Percentiles rank a stretch among this genome's conserved stretches.
Conservation (phyloP, 257 asterid genomes). For the Ocimum tenuiflorum region DNA sequence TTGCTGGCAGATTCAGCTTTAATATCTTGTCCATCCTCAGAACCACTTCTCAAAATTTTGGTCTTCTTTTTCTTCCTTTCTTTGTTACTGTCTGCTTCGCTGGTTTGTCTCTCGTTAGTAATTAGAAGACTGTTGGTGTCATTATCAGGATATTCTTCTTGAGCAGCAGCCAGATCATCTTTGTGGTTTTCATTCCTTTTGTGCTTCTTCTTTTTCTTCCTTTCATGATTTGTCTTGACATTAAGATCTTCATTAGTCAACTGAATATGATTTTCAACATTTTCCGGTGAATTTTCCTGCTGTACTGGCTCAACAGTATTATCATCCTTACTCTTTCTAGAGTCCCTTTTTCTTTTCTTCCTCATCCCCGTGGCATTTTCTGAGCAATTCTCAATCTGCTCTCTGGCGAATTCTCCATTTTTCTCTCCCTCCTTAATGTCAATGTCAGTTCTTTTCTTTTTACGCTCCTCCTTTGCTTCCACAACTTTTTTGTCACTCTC, state of each 20-base stretch:
- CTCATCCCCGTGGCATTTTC: constrained; percentile 3
- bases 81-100: constrained; percentile 1
- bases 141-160: constrained; percentile 14
- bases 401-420: constrained; percentile 3
- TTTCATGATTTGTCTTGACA: constrained; percentile 8
- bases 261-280: constrained; percentile 8
- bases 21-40: constrained; percentile 3
- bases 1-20: constrained; percentile 3
- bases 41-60: not conserved
- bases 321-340: constrained; percentile 9
- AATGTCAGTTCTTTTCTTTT: not conserved
- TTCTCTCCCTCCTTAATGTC: constrained; percentile 2
- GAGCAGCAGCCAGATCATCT: constrained; percentile 14
- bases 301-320: not conserved
- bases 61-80: constrained; percentile 21
- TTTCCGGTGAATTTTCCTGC: constrained; percentile 7
- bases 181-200: constrained; percentile 14
- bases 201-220: constrained; percentile 21
- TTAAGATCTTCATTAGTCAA: constrained; percentile 3
- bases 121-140: not conserved
- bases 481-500: not conserved
- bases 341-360: constrained; percentile 26
- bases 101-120: not conserved
- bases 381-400: not conserved
- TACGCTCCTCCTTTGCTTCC: constrained; percentile 16